phyloP scores from a whole-genome alignment of 2,329 filamentous ascomycete species.

The Neonectria faginata region DNA sequence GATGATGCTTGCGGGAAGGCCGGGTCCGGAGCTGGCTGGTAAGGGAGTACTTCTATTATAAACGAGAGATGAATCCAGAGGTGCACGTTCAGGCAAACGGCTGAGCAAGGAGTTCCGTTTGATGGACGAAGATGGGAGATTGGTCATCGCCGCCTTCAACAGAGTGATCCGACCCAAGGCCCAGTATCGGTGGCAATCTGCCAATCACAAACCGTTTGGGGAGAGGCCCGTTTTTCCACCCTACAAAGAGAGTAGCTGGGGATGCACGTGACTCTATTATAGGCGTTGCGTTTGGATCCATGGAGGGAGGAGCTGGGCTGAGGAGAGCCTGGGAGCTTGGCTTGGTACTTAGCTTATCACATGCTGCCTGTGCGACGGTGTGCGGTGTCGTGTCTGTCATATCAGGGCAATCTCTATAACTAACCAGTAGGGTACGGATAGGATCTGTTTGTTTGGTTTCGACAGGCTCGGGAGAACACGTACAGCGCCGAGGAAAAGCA shows the following conservation, averaged over 20 bases:
- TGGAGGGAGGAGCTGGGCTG: not conserved
- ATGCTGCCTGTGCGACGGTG: not conserved
- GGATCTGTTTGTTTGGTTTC: too few species aligned
- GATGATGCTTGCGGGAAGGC: slow-evolving; percentile 8
- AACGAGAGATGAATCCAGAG: not conserved
- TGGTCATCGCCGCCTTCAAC: slow-evolving; percentile 41
- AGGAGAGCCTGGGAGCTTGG: not conserved
- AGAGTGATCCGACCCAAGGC: slow-evolving; percentile 32
- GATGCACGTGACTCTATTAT: slow-evolving; percentile 29
- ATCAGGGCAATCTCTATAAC: not conserved
- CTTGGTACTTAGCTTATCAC: not conserved
- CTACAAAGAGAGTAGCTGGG: not conserved
- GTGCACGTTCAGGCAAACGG: slow-evolving; percentile 7
- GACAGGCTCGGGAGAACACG: not conserved
- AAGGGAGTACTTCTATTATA: slow-evolving; percentile 4
- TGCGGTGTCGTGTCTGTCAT: not conserved
- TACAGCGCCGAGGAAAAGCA: not conserved
- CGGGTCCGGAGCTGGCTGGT: not conserved
- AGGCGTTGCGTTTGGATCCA: not conserved
- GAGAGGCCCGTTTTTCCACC: slow-evolving; percentile 2
- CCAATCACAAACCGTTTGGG: slow-evolving; percentile 39
- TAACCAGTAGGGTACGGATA: too few species aligned
- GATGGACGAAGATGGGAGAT: slow-evolving; percentile 40
- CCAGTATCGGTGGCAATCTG: slow-evolving; percentile 29
- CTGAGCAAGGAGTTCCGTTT: slow-evolving; percentile 28